These are phyloP conservation scores for Pseudocercospora vitis DNA, from an alignment of 2,329 filamentous ascomycete species.

Conservation along the genomic window DNA sequence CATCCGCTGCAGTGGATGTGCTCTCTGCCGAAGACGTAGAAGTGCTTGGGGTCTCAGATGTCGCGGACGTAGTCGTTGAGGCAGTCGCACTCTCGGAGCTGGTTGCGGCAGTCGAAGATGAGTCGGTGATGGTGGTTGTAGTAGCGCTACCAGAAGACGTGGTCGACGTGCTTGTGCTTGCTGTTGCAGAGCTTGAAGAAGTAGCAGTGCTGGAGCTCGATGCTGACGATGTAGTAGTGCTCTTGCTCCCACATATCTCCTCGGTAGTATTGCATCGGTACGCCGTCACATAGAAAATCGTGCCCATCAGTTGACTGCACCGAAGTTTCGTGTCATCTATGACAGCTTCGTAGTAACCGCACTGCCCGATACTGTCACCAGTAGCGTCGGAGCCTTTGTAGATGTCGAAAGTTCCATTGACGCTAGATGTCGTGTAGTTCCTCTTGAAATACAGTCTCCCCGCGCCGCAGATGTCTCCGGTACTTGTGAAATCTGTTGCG, in stretches of 20 bases:
- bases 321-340: slow-evolving; percentile 13
- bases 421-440: slow-evolving; percentile 9
- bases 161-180: not conserved
- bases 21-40: not conserved
- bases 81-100: not conserved
- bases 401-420: slow-evolving; percentile 20
- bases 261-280: slow-evolving; percentile 19
- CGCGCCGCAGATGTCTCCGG: slow-evolving; percentile 15
- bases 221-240: not conserved
- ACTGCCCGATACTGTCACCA: slow-evolving; percentile 15
- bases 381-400: slow-evolving; percentile 16
- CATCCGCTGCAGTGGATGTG: not conserved
- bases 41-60: not conserved
- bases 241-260: slow-evolving; percentile 9
- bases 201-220: slow-evolving; percentile 1
- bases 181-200: not conserved
- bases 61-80: not conserved
- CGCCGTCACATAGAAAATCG: slow-evolving; percentile 14
- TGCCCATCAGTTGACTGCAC: slow-evolving; percentile 14
- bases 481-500: slow-evolving; percentile 15
- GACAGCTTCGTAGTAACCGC: slow-evolving; percentile 10
- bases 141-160: not conserved
- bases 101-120: not conserved
- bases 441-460: slow-evolving; percentile 14
- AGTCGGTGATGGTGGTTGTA: not conserved